Conservation (phyloP, 805 yeast species). For the Saccharomycopsis oosterbeekiorum region DNA sequence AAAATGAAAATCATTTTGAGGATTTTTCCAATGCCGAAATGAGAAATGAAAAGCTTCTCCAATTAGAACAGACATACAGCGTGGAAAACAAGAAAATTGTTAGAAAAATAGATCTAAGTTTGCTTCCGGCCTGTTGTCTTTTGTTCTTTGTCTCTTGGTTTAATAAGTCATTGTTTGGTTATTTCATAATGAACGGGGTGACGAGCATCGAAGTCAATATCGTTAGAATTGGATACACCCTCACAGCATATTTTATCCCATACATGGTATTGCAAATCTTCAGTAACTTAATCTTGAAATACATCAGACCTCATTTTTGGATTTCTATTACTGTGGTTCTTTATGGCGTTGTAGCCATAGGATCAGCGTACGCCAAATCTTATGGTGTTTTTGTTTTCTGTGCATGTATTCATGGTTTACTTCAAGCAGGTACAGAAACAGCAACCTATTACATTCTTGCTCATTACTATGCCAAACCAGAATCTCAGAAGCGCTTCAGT, state of each 20-base stretch:
- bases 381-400: conserved; percentile 54
- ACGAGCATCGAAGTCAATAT: conserved; percentile 31
- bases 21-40: conserved; percentile 2
- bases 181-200: conserved; percentile 34
- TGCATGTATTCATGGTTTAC: conserved; percentile 54
- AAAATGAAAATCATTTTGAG: neutral
- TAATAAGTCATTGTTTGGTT: conserved; percentile 61
- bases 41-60: conserved; percentile 17
- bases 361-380: conserved; percentile 53
- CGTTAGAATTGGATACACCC: neutral
- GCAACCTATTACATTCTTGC: conserved; percentile 62
- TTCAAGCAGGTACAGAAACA: conserved; percentile 68
- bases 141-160: conserved; percentile 59
- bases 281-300: conserved; percentile 50
- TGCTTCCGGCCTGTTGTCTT: conserved; percentile 60
- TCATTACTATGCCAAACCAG: conserved; percentile 41
- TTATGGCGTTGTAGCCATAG: conserved; percentile 56
- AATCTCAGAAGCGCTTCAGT: conserved; percentile 60
- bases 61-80: conserved; percentile 32
- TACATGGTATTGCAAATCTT: conserved; percentile 49
- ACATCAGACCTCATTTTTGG: conserved; percentile 56
- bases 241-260: conserved; percentile 51
- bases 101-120: conserved; percentile 54
- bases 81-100: conserved; percentile 43
- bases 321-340: conserved; percentile 44